Percentiles rank a stretch among this genome's conserved stretches.
Conservation (phyloP, 805 yeast species). For the Wilhelminamyces savonicus region DNA sequence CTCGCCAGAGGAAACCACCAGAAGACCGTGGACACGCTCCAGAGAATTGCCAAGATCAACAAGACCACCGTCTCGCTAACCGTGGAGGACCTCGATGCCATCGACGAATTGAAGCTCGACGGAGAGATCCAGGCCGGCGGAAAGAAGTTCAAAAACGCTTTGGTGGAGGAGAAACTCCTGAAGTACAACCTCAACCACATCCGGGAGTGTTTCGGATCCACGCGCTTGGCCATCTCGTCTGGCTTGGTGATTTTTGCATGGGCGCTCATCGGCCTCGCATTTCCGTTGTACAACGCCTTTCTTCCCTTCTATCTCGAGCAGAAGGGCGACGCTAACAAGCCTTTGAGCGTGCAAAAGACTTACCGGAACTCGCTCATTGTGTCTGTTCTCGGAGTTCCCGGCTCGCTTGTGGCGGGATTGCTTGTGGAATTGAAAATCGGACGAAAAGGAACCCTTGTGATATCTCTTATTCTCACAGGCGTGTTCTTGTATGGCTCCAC, state of each 20-base stretch:
- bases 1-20: conserved; percentile 47
- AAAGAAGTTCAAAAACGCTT: conserved; percentile 2
- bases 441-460: conserved; percentile 16
- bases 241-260: conserved; percentile 40
- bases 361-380: conserved; percentile 9
- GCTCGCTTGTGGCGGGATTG: conserved; percentile 7
- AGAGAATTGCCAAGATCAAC: conserved; percentile 42
- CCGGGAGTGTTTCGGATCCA: conserved; percentile 40
- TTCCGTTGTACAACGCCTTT: conserved; percentile 12
- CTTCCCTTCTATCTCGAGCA: conserved; percentile 36
- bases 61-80: conserved; percentile 35
- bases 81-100: conserved; percentile 36
- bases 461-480: conserved; percentile 49
- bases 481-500: conserved; percentile 59
- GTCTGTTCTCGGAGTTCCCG: conserved; percentile 11
- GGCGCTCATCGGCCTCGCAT: conserved; percentile 36
- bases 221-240: conserved; percentile 39
- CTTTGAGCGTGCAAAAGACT: conserved; percentile 25
- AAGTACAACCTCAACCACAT: conserved; percentile 32
- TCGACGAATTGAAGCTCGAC: conserved; percentile 32
- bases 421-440: conserved; percentile 9
- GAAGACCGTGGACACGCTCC: conserved; percentile 38
- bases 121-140: conserved; percentile 11
- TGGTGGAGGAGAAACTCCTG: conserved; percentile 3
- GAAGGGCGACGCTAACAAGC: conserved; percentile 18